A percentile compares a stretch with the other conserved stretches of the same genome.
Conservation (phyloP, 1,284 basidiomycete genomes). For the Cutaneotrichosporon cyanovorans region DNA sequence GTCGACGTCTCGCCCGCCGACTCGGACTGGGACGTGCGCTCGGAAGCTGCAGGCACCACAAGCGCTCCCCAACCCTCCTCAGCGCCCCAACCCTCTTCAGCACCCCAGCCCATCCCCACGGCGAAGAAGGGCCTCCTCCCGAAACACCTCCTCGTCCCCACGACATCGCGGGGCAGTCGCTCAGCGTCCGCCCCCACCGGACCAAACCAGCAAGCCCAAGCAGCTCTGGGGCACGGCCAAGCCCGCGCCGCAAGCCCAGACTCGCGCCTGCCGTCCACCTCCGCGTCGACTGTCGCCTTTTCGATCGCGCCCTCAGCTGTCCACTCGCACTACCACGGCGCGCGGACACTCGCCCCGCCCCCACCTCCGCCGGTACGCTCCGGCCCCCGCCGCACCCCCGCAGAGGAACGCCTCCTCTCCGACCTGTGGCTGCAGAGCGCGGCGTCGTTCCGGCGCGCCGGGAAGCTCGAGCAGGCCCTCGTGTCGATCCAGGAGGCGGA, state of each 20-base stretch:
- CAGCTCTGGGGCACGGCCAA: no score
- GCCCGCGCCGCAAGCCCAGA: constrained; percentile 20
- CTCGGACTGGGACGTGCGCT: no score
- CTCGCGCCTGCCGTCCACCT: constrained; percentile 3
- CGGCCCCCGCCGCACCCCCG: constrained; percentile 47
- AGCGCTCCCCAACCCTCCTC: no score
- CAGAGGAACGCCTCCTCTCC: constrained; percentile 66
- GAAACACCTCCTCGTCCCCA: constrained; percentile 41
- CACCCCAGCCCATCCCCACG: constrained; percentile 23
- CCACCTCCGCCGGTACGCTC: constrained; percentile 24
- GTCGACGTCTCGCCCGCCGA: no score
- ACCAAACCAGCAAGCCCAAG: no score
- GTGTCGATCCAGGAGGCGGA: constrained; percentile 95
- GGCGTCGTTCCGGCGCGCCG: constrained; percentile 81
- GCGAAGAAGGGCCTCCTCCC: constrained; percentile 22
- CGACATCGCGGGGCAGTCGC: not conserved
- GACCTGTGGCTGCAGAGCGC: constrained; percentile 90
- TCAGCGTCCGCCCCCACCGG: not conserved
- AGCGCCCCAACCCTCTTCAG: no score
- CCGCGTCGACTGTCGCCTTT: constrained; percentile 21
- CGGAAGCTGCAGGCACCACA: no score
- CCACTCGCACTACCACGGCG: constrained; percentile 57
- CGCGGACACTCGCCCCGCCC: constrained; percentile 1
- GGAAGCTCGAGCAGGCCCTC: constrained; percentile 80
- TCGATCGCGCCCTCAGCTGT: constrained; percentile 65